Evolutionary conservation across 1,284 basidiomycete species (phyloP), one percentile per base, ranked within the genome.

Genomic region (Trichosporon sp.): DNA sequence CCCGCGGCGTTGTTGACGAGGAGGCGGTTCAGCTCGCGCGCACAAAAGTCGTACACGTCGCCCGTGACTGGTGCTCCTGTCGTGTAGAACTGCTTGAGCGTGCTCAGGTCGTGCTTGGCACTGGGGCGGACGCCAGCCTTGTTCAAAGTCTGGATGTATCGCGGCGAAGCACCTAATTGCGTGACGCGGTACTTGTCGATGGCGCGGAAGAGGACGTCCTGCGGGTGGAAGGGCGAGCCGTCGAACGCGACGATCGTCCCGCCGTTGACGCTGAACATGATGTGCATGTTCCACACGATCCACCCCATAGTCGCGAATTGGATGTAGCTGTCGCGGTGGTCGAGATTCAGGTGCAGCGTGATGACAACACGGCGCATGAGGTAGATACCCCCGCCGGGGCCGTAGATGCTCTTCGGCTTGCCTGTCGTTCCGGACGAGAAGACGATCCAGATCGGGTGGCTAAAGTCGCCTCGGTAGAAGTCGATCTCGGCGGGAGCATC

Each of bases 361-460:
- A 63, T 58, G 5, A 68, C 66, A 9, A 68, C 56, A 33, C 65
- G 65, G 37, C 66, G 66, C 64, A 65, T 65, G 46, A 69, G 49
- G 56, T 75, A 59, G 62, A 75, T 65, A 32, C 72, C 72, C 11
- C 72, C 71, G 4, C 66, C 65, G n/a, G 65, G 66, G 58, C 77
- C 73, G 8, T 74, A 69, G 64, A 80, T 80, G 19, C 71, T 70
- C 68, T 80, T 80, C 19, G 79, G 79, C 62, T 78, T 75, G 19
- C 79, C 79, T 0, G 79, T 81, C 2, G 80, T 80, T 1, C 80
- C 80, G 0, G 69, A 71, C 3, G 69, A 68, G 63, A 76, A 78
- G 57, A 78, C 73, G 65, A 78, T 77, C 69, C 74, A 75, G 32
- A 74, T 69, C 4, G 76, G 75, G 63, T 75, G 67, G 60, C 63